Evolutionary conservation across 768 basidiomycete genomes (phyloP).

Genomic region (Mycena galopus): DNA sequence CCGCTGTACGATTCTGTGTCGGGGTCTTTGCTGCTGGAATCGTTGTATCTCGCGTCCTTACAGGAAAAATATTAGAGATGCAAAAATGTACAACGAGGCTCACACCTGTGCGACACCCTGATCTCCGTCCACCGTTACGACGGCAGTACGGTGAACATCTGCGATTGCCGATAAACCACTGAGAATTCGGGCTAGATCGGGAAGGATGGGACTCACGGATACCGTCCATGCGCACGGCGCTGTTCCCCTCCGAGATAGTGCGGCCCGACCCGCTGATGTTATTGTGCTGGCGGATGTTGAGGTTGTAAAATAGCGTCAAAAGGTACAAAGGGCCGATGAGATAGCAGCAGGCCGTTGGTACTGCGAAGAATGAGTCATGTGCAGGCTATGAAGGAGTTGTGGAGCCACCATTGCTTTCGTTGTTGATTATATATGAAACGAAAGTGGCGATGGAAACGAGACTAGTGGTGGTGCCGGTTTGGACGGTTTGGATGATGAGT

Average conservation of each 20-base stretch:
- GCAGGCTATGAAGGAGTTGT: neutral
- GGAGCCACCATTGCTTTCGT: neutral
- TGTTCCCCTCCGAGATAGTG: neutral
- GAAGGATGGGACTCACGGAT: neutral
- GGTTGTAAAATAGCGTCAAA: neutral
- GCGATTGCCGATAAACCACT: neutral
- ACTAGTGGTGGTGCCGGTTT: neutral
- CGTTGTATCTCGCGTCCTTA: too few species aligned
- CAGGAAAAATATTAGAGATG: too few species aligned
- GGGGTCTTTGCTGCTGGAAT: too few species aligned
- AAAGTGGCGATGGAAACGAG: neutral
- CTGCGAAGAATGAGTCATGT: neutral
- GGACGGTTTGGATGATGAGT: neutral
- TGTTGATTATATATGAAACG: neutral
- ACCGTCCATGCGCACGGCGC: neutral
- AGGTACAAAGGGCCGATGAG: neutral
- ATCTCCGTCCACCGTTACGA: neutral
- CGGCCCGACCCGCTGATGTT: neutral
- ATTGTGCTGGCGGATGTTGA: neutral
- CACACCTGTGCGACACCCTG: neutral
- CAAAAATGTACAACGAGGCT: too few species aligned
- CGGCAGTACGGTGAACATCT: neutral
- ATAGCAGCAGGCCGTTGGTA: neutral
- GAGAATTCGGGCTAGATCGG: neutral
- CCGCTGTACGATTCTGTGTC: too few species aligned